Evolutionary conservation across 192 early-diverging fungal species (phyloP).

Genomic region (Phlyctochytrium planicorne): DNA sequence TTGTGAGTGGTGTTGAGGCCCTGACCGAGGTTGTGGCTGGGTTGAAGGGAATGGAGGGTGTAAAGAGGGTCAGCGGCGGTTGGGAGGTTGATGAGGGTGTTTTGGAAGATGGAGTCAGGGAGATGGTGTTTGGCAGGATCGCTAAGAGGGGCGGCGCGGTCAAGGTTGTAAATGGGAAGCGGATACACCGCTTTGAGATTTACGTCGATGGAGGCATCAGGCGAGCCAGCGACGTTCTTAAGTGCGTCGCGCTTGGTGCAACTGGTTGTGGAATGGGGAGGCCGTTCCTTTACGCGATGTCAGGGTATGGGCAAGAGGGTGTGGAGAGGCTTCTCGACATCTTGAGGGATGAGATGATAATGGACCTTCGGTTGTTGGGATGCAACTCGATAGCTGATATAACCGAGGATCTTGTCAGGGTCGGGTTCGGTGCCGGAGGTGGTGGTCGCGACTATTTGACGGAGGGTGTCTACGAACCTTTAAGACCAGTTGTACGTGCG

Average conservation of each 20-base stretch:
- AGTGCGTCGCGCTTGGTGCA: slow-evolving; percentile 94
- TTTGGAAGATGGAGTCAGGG: too few relatives aligned
- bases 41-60: slow-evolving; percentile 39
- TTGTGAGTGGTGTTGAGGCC: slow-evolving; percentile 78
- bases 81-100: background rate
- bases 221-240: slow-evolving; percentile 90
- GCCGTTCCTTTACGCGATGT: slow-evolving; percentile 68
- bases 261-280: slow-evolving; percentile 85
- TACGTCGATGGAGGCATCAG: slow-evolving; percentile 94
- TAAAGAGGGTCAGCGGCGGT: slow-evolving; percentile 14
- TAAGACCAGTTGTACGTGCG: slow-evolving; percentile 11
- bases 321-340: slow-evolving; percentile 74
- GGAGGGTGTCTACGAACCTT: slow-evolving; percentile 31
- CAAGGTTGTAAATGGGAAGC: too few relatives aligned
- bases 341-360: slow-evolving; percentile 82
- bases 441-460: slow-evolving; percentile 17
- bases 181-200: slow-evolving; percentile 71
- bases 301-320: slow-evolving; percentile 79
- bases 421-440: slow-evolving; percentile 12
- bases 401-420: slow-evolving; percentile 41
- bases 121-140: background rate
- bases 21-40: slow-evolving; percentile 84
- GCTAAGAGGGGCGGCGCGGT: background rate
- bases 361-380: slow-evolving; percentile 51
- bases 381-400: slow-evolving; percentile 62